These are phyloP conservation scores for Pholiota molesta DNA, from an alignment of 768 basidiomycete genomes.

Conservation along the genomic window DNA sequence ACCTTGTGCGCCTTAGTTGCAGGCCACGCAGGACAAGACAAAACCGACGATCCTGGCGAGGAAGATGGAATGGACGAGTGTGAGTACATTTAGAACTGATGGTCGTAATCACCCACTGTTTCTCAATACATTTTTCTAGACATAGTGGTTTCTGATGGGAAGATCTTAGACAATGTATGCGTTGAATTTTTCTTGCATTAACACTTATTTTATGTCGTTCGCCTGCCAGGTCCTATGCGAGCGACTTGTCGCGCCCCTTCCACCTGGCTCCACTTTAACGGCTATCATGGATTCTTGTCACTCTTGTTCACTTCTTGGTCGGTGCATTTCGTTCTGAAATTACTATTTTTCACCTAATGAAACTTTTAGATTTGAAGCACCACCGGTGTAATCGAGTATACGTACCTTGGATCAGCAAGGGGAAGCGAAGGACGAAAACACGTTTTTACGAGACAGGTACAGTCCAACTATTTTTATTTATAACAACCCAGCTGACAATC, in stretches of 20 bases:
- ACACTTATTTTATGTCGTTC: background rate
- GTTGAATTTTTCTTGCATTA: background rate
- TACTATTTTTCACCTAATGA: background rate
- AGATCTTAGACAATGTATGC: constrained; percentile 7
- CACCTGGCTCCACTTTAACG: background rate
- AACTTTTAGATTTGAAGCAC: constrained; percentile 2
- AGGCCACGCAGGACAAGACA: constrained; percentile 7
- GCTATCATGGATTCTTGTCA: constrained; percentile 9
- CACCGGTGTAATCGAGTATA: constrained; percentile 3
- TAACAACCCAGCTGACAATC: background rate
- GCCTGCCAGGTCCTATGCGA: background rate
- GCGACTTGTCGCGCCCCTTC: background rate
- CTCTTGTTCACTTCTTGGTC: constrained; percentile 7
- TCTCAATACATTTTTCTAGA: background rate
- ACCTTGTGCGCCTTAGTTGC: background rate
- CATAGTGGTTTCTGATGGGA: constrained; percentile 5
- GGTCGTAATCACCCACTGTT: background rate
- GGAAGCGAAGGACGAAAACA: background rate
- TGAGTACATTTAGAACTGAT: background rate
- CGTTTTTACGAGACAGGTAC: background rate
- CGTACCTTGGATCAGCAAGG: constrained; percentile 7
- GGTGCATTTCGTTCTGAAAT: background rate
- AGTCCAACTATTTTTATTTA: no score
- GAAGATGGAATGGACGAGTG: constrained; percentile 7
- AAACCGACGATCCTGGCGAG: background rate